Conservation (phyloP, 768 basidiomycete species). For the Phylloporus scabripes region DNA sequence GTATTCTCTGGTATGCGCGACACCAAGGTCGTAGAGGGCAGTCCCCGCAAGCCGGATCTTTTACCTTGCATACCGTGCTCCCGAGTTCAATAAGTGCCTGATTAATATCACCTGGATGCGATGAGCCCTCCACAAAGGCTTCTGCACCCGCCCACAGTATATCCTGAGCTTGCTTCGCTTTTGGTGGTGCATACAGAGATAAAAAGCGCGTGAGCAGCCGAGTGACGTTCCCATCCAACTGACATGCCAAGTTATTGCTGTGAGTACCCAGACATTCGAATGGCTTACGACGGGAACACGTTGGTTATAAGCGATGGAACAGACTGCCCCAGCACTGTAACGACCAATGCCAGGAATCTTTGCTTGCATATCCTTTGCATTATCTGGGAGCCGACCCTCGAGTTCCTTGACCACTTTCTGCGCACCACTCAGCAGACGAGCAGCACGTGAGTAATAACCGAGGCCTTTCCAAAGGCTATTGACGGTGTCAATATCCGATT, state of each 20-base stretch:
- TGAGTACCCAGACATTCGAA: background rate
- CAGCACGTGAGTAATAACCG: constrained; percentile 85
- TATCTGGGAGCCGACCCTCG: constrained; percentile 69
- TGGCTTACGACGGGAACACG: constrained; percentile 74
- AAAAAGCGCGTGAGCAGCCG: constrained; percentile 79
- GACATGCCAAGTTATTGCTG: constrained; percentile 1
- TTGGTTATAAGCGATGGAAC: constrained; percentile 85
- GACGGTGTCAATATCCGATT: constrained; percentile 73
- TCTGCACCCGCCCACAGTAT: constrained; percentile 78
- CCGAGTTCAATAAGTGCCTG: constrained; percentile 95
- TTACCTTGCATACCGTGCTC: constrained; percentile 86
- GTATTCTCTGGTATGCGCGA: constrained; percentile 44
- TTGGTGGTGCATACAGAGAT: constrained; percentile 76
- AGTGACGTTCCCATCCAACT: constrained; percentile 91
- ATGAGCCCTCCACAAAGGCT: constrained; percentile 52
- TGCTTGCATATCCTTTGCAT: constrained; percentile 74
- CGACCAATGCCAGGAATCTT: constrained; percentile 84
- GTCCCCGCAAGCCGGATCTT: constrained; percentile 62
- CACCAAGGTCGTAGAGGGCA: constrained; percentile 76
- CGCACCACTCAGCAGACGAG: constrained; percentile 77
- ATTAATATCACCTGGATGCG: constrained; percentile 77
- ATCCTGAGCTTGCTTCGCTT: constrained; percentile 71
- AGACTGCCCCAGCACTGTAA: constrained; percentile 82
- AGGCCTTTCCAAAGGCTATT: constrained; percentile 89
- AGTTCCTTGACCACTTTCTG: constrained; percentile 67